phyloP scores from a whole-genome alignment of 257 asterid species.

The Nicotiana obtusifolia region DNA sequence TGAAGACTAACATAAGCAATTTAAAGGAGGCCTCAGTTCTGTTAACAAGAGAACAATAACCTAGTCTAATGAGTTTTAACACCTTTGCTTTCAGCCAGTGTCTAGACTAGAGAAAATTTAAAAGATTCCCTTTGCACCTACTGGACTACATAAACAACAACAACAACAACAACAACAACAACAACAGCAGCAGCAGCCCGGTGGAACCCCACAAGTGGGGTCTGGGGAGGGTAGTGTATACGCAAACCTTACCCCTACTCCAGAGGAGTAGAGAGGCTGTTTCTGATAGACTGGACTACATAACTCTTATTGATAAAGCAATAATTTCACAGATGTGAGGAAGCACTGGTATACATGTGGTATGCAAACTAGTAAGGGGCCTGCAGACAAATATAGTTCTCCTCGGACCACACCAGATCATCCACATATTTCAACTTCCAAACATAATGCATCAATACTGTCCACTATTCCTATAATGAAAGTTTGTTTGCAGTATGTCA shows the following conservation, averaged over 20 bases:
- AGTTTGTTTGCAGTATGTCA: neutral
- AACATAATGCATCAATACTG: neutral
- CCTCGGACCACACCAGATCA: neutral
- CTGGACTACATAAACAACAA: neutral
- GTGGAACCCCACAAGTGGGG: no score
- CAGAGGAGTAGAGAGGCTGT: no score
- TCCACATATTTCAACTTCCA: neutral
- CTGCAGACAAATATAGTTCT: neutral
- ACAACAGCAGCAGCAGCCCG: no score
- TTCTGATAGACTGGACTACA: neutral
- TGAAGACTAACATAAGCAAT: neutral
- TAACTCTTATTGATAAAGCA: neutral
- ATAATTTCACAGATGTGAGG: neutral
- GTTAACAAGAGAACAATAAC: neutral
- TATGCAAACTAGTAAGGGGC: neutral
- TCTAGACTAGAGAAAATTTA: neutral
- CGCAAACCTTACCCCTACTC: no score
- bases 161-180: no score
- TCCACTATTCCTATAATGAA: neutral
- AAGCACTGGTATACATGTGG: neutral
- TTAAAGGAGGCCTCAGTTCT: neutral
- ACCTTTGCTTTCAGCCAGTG: neutral
- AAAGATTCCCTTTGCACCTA: neutral
- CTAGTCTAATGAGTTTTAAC: neutral
- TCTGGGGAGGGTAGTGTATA: no score